Conservation (phyloP, 306 rosid species). For the Trifolium repens region DNA sequence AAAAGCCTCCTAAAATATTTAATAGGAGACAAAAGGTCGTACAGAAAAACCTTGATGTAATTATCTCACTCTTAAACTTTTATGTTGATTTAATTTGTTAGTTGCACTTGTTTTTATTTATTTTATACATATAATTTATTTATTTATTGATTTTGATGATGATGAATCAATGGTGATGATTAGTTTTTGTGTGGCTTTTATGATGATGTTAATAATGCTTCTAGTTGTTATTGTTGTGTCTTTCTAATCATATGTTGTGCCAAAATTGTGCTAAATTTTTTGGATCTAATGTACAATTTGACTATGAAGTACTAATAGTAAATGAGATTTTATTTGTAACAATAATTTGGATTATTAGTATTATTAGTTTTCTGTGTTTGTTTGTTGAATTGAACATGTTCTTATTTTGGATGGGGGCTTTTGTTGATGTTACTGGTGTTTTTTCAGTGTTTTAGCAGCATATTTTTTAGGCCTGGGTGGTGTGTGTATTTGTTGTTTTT, state of each 20-base stretch:
- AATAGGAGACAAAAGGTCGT: conserved; percentile 33
- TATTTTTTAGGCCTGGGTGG: no score
- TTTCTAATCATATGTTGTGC: background rate
- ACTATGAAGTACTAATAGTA: background rate
- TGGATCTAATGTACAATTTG: no score
- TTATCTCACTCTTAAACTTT: background rate
- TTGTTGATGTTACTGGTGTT: no score
- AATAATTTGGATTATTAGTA: background rate
- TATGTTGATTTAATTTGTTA: background rate
- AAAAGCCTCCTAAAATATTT: conserved; percentile 42
- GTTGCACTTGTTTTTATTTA: no score
- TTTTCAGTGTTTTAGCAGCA: no score
- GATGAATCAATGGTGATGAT: background rate
- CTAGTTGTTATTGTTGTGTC: background rate
- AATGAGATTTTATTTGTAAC: no score
- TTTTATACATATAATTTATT: no score
- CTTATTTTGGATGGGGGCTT: no score
- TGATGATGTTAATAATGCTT: no score
- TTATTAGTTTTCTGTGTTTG: background rate
- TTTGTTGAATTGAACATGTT: background rate
- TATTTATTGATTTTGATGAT: background rate
- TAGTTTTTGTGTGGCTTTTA: no score
- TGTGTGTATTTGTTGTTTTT: no score
- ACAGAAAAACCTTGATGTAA: conserved; percentile 54
- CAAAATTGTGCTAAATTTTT: no score